phyloP scores from a whole-genome alignment of 768 basidiomycete species.

The Galerina marginata region DNA sequence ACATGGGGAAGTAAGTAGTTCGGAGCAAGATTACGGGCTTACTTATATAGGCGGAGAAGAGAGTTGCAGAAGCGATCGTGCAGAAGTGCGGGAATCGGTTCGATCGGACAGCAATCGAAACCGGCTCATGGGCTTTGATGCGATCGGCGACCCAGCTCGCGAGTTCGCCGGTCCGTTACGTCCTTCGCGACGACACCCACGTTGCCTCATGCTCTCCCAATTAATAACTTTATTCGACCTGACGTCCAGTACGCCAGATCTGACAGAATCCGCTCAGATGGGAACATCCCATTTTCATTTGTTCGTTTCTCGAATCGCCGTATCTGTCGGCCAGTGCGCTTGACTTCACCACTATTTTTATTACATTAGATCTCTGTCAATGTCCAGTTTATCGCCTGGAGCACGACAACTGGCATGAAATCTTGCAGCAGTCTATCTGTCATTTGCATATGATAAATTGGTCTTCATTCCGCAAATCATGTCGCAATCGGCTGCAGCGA shows the following conservation, averaged over 20 bases:
- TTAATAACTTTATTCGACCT: slow-evolving; percentile 14
- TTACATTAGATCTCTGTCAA: slow-evolving; percentile 9
- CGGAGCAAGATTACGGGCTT: slow-evolving; percentile 9
- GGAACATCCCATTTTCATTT: slow-evolving; percentile 24
- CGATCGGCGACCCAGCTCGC: slow-evolving; percentile 26
- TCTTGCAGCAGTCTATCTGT: slow-evolving; percentile 8
- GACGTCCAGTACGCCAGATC: slow-evolving; percentile 19
- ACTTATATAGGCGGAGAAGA: slow-evolving; percentile 37
- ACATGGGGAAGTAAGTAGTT: slow-evolving; percentile 23
- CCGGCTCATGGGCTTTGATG: slow-evolving; percentile 31
- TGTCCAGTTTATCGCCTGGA: neutral
- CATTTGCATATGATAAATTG: slow-evolving; percentile 1
- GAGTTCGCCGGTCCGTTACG: slow-evolving; percentile 23
- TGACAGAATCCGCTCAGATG: slow-evolving; percentile 49
- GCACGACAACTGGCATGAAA: no score
- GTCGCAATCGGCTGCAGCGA: slow-evolving; percentile 5
- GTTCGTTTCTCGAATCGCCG: slow-evolving; percentile 28
- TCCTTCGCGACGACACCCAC: slow-evolving; percentile 26
- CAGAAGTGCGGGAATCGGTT: slow-evolving; percentile 15
- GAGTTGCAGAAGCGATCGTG: slow-evolving; percentile 30
- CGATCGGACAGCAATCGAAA: slow-evolving; percentile 35
- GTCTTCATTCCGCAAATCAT: slow-evolving; percentile 3
- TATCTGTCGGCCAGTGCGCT: slow-evolving; percentile 31
- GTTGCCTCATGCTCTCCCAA: slow-evolving; percentile 7
- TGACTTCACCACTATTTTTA: neutral